Conservation (phyloP, 2,329 filamentous ascomycete species). For the Beauveria varroae region DNA sequence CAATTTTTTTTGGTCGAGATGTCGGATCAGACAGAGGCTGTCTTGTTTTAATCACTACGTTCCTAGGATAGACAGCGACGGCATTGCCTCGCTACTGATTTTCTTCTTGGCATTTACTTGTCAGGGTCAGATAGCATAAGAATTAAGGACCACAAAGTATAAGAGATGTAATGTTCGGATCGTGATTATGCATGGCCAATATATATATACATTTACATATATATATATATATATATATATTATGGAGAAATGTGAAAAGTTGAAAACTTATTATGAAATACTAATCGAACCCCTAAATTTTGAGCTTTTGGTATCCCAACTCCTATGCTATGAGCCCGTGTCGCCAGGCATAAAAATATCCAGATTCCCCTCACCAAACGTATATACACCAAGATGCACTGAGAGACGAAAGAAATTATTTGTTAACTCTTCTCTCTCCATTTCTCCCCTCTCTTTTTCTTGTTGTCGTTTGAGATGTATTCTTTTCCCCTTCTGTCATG, state of each 20-base stretch:
- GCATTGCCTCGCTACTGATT: neutral
- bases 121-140: neutral
- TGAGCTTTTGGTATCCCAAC: conserved; percentile 3
- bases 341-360: neutral
- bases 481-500: neutral
- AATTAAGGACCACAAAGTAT: neutral
- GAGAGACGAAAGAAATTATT: too few relatives aligned
- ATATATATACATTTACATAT: neutral
- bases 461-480: too few relatives aligned
- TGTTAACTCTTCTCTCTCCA: too few relatives aligned
- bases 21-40: neutral
- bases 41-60: neutral
- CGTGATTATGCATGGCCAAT: neutral
- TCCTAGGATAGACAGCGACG: conserved; percentile 4
- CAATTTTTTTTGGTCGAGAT: neutral
- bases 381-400: neutral
- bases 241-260: neutral
- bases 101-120: neutral
- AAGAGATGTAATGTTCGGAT: neutral
- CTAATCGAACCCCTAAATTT: neutral
- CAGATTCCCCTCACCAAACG: neutral
- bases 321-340: conserved; percentile 2
- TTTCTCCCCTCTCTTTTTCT: neutral
- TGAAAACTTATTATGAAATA: neutral
- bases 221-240: neutral